Evolutionary conservation across 2,329 filamentous ascomycete genomes (phyloP).

Genomic region (Pseudocercospora vitis): DNA sequence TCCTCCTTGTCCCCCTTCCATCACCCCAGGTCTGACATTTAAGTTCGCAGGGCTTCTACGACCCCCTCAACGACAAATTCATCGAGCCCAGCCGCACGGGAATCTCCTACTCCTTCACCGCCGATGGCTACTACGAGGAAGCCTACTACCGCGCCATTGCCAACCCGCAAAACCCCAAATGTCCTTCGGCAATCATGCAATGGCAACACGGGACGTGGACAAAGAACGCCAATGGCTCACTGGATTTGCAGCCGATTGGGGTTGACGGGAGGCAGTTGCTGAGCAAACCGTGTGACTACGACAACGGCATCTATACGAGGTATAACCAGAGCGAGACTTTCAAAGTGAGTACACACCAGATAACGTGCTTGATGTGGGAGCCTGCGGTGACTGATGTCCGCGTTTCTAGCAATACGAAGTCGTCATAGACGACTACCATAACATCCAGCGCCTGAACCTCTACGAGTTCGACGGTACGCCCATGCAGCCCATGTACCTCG

Average conservation of each 20-base stretch:
- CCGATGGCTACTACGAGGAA: slow-evolving; percentile 66
- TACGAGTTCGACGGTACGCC: slow-evolving; percentile 64
- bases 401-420: slow-evolving; percentile 49
- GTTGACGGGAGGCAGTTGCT: slow-evolving; percentile 67
- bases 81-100: slow-evolving; percentile 66
- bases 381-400: too few relatives aligned
- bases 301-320: slow-evolving; percentile 59
- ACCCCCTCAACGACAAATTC: slow-evolving; percentile 64
- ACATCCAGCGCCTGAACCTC: slow-evolving; percentile 63
- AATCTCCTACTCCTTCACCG: slow-evolving; percentile 72
- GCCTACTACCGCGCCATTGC: slow-evolving; percentile 68
- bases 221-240: slow-evolving; percentile 57
- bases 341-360: slow-evolving; percentile 47
- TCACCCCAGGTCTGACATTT: not conserved
- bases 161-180: slow-evolving; percentile 60
- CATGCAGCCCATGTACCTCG: slow-evolving; percentile 67
- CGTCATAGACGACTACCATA: slow-evolving; percentile 60
- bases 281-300: slow-evolving; percentile 63
- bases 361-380: not conserved
- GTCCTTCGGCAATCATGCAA: slow-evolving; percentile 66
- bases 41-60: slow-evolving; percentile 62
- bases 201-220: slow-evolving; percentile 69
- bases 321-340: slow-evolving; percentile 67
- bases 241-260: slow-evolving; percentile 60
- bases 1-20: not conserved